Base-by-base conservation (phyloP, 108 stramenopile genomes). In the Seminavis robusta region DNA sequence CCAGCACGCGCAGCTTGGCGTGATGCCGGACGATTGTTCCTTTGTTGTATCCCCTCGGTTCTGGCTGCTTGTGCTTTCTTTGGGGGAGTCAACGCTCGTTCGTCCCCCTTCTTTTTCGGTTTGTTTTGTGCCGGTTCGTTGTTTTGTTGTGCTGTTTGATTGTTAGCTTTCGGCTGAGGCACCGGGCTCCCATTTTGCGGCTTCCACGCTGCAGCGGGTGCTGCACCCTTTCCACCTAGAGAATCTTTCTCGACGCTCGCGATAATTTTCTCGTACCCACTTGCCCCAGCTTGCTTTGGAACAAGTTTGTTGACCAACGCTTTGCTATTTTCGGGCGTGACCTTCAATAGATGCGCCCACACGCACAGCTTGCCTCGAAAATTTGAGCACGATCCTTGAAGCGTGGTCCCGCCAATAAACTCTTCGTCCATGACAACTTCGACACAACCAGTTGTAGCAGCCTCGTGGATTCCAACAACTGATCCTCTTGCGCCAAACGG, bases 381-480 rank as follows among this genome's bases (percentile, higher is more conserved):
- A 59, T 93, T 93, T 23, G 83, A 88, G 76, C 98, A 98, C 17
- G 81, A 59, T 21, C 98, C 97, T 42, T 98, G 95, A 6, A 99
- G 62, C 16, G 74, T 80, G 24, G 82, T 82, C 0, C 97, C 97
- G 40, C 97, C 98, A 33, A 98, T 84, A 55, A 99, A 98, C 65
- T 97, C 95, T 61, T 96, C 94, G 70, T 99, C 99, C 77, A 98
- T 93, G 23, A 99, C 91, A 34, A 99, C 94, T 52, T 99, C 99
- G 29, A 99, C 99, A 65, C 94, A 97, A 19, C 88, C 94, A 11
- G 85, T 88, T 15, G 69, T 65, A 32, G 74, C 69, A 28, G 84
- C 71, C 55, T 92, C 80, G 65, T 99, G 98, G 53, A 93, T 82
- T 0, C 84, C 92, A 57, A 98, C 92, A 43, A 99, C 96, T 29